Percentiles rank a stretch among this genome's conserved stretches.
Conservation (phyloP, 78 protist genomes). For the Protostelium mycophagum region DNA sequence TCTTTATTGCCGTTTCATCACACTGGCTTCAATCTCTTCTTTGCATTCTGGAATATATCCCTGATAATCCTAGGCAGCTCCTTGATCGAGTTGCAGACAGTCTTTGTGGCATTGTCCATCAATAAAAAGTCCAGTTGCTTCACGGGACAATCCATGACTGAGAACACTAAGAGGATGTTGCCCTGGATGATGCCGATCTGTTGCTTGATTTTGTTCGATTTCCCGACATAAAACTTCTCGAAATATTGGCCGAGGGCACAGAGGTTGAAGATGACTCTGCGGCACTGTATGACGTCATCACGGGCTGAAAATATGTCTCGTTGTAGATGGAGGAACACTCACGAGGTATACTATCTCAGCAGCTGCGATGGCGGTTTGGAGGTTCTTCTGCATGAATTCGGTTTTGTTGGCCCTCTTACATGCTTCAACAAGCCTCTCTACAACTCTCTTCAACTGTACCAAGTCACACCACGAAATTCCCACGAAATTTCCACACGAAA, state of each 20-base stretch:
- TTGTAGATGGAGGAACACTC: not conserved
- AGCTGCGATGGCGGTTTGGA: not conserved
- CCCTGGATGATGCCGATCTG: not conserved
- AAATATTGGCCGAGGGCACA: not conserved
- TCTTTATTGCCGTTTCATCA: too few species aligned
- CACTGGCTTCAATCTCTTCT: too few species aligned
- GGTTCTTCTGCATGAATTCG: not conserved
- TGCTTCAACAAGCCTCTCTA: not conserved
- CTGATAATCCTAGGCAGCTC: not conserved
- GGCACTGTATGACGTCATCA: not conserved
- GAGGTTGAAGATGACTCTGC: not conserved
- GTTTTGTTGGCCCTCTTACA: not conserved
- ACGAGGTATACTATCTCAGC: not conserved
- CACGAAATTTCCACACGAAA: not conserved
- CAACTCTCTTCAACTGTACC: not conserved
- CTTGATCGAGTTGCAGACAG: not conserved
- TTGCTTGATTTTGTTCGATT: not conserved
- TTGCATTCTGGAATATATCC: not conserved
- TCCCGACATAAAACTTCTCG: not conserved
- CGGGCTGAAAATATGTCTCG: too few species aligned
- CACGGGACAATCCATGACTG: not conserved
- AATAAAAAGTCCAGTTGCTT: not conserved
- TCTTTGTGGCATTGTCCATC: not conserved
- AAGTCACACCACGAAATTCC: not conserved
- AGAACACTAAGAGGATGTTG: not conserved